Base-by-base conservation (phyloP, 345 rosid species). In the Ceriops zippeliana region DNA sequence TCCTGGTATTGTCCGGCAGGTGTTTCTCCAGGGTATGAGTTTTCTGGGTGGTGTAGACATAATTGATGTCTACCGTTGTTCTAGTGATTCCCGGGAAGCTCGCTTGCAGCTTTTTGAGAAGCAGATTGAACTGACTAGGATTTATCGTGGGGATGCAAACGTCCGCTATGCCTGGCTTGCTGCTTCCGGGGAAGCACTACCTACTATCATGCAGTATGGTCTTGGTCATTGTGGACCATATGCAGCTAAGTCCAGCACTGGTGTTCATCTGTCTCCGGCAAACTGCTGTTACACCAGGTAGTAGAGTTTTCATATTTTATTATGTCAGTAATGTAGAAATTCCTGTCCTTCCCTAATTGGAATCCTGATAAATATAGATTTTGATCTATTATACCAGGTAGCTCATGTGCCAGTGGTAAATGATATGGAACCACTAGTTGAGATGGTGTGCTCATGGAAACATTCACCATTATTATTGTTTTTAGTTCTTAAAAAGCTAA, bases 121-220 rank as follows among this genome's bases (percentile, higher is more conserved):
- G 77, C 99, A 96, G 78, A 79, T 83, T 65, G 92, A 90, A 66
- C 83, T 96, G 26, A 86, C 85, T 0, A 70, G 75, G 65, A 82
- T 75, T 65, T 79, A 74, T 61, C 97, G 98, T n/a, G 96, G 97
- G 38, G 82, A 85, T 75, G 90, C 97, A 42, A 92, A 90, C 73
- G 81, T 96, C 69, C 75, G 75, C 62, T 85, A 83, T 69, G 99
- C 95, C 24, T 96, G 99, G 99, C 99, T 96, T 81, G 85, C 90
- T 81, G 66, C 85, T 53, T 78, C 92, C 37, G 86, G 82, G 73
- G 81, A 58, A 67, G 76, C 80, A 28, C 52, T 90, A 34, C 66
- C 83, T 47, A 72, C 79, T 0, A 46, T 96, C 5, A 71, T 65
- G 83, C 68, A 4, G 57, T 87, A 81, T 57, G 98, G 98, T 35